phyloP scores from a whole-genome alignment of 2,329 filamentous ascomycete species.

The Talaromyces marneffei region DNA sequence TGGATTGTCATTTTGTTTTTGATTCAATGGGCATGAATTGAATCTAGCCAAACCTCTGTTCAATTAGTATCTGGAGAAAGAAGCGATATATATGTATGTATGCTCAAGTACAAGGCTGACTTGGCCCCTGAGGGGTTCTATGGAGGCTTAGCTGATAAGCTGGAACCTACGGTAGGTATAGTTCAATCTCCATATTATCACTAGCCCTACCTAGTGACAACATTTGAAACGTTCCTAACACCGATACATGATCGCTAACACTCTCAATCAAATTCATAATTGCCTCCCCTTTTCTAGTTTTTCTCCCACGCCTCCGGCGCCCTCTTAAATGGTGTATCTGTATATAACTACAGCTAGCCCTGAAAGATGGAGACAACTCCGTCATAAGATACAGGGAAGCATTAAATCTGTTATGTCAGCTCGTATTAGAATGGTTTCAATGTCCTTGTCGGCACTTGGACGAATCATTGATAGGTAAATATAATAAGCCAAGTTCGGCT shows the following conservation, averaged over 20 bases:
- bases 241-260: neutral
- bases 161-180: no score
- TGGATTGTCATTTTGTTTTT: neutral
- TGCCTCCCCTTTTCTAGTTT: constrained; percentile 3
- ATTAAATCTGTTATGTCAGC: neutral
- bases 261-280: neutral
- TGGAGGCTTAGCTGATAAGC: neutral
- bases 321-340: constrained; percentile 25
- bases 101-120: neutral
- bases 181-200: neutral
- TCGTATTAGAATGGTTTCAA: neutral
- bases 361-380: neutral
- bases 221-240: no score
- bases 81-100: neutral
- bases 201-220: neutral
- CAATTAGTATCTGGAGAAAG: neutral
- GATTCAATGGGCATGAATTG: neutral
- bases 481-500: neutral
- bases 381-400: neutral
- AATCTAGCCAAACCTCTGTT: neutral
- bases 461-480: neutral
- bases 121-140: neutral
- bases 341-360: neutral
- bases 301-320: constrained; percentile 26
- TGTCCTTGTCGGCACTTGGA: neutral